Percentiles rank a stretch among this genome's conserved stretches.
phyloP scores from a whole-genome alignment of 129 eudicot genomes.

The Cynara cardunculus region DNA sequence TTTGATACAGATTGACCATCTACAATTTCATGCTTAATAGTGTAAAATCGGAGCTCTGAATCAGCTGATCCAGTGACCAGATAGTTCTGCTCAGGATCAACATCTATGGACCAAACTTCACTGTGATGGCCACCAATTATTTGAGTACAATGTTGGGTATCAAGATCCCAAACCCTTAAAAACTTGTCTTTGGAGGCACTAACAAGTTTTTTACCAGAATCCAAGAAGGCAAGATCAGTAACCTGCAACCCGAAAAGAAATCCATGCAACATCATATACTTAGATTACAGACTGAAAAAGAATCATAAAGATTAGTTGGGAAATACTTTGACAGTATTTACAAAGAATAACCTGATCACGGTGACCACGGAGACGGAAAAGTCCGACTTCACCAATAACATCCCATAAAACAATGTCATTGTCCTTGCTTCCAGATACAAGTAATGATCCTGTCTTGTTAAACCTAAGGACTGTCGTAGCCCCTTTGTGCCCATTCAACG shows the following conservation, averaged over 20 bases:
- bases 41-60: conserved; percentile 72
- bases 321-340: neutral
- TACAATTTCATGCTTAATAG: conserved; percentile 44
- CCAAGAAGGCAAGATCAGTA: conserved; percentile 90
- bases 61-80: conserved; percentile 92
- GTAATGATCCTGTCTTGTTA: conserved; percentile 80
- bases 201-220: conserved; percentile 74
- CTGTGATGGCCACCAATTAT: conserved; percentile 95
- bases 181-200: conserved; percentile 93
- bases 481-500: conserved; percentile 95
- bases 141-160: conserved; percentile 92
- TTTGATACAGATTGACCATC: conserved; percentile 29
- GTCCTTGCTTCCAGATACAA: conserved; percentile 98
- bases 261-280: neutral
- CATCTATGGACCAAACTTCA: conserved; percentile 92
- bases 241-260: conserved; percentile 41
- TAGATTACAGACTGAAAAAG: neutral
- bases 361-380: conserved; percentile 91
- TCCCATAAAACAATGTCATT: conserved; percentile 95
- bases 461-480: conserved; percentile 67
- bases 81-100: conserved; percentile 69
- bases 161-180: conserved; percentile 97
- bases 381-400: conserved; percentile 87
- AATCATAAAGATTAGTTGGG: neutral
- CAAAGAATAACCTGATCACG: conserved; percentile 77